Base-by-base conservation (phyloP, 441 rosid species). In the Eutrema salsugineum region DNA sequence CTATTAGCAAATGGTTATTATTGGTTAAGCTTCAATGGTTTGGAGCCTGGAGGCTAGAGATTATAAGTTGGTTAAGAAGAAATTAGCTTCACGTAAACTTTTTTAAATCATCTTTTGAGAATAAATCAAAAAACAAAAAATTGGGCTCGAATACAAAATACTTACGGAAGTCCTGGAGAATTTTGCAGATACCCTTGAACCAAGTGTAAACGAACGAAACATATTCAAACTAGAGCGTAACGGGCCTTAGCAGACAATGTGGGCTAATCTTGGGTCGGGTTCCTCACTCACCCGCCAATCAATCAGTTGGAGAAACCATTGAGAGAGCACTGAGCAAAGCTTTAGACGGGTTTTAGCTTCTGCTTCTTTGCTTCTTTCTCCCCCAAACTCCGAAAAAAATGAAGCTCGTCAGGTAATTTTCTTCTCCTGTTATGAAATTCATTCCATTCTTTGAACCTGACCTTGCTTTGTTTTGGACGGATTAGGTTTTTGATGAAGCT, bases 401-500 rank as follows among this genome's bases (percentile, higher is more conserved):
- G 79, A 76, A 79, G 77, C 83, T 76, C 77, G 70, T 79, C 36
- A 72, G 80, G 80, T 79, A 68, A 2, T 43, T 14, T 48, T 5
- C 2, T 0, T 35, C 15, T 12, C 46, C 9, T 36, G 11, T 12
- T 15, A n/a, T 73, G 15, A 24, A 30, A 59, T 50, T 9, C 12
- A 9, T 19, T 19, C 8, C 28, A 8, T 35, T 57, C 0, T 42
- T 56, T 66, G 55, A 49, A 35, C 50, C 50, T 38, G 44, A 80
- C 59, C 2, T 42, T 49, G 58, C 56, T 8, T 50, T 57, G 38
- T 28, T 38, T 33, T 60, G 68, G 53, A 54, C 63, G 44, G 66
- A 39, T 28, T 60, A 87, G 91, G 85, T 88, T 90, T 76, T 81
- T 88, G 84, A 86, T 90, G 96, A 90, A 90, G 84, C 58, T 90